Percentiles rank a stretch among this genome's conserved stretches.
Evolutionary conservation across 169 alveolate species (phyloP).

Genomic region (Plasmodium ovale): DNA sequence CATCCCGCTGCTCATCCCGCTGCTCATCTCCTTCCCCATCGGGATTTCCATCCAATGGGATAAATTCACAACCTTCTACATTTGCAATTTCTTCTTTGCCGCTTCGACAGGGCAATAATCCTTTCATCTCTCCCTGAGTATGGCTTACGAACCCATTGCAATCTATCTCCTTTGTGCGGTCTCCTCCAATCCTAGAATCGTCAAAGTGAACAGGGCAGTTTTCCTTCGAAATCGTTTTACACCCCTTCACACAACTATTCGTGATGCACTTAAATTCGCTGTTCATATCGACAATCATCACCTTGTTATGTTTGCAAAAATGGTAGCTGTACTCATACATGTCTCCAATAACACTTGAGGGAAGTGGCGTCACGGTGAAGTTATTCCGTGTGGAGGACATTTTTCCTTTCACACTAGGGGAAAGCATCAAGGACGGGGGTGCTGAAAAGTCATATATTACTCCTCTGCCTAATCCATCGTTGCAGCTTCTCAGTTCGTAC

Average conservation of each 20-base stretch:
- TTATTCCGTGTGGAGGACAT: too few relatives aligned
- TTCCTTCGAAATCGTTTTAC: background rate
- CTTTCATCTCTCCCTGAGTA: background rate
- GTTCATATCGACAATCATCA: conserved; percentile 14
- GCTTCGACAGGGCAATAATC: too few relatives aligned
- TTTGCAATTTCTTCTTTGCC: background rate
- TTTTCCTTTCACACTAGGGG: too few relatives aligned
- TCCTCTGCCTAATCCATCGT: too few relatives aligned
- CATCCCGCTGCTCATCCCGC: background rate
- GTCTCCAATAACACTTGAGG: background rate
- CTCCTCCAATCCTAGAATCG: background rate
- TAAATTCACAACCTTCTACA: too few relatives aligned
- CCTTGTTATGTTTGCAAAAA: conserved; percentile 46
- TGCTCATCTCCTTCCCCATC: background rate
- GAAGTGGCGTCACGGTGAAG: background rate
- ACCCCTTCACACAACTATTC: background rate
- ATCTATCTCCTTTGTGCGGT: background rate
- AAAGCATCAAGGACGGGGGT: too few relatives aligned
- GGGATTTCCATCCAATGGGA: background rate
- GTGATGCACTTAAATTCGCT: background rate
- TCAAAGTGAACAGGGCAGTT: background rate
- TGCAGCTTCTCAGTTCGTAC: conserved; percentile 46
- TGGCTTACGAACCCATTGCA: background rate
- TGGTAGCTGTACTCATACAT: conserved; percentile 49
- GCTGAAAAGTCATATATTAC: too few relatives aligned